phyloP scores from a whole-genome alignment of 306 rosid genomes.

The Vigna nakashimae region DNA sequence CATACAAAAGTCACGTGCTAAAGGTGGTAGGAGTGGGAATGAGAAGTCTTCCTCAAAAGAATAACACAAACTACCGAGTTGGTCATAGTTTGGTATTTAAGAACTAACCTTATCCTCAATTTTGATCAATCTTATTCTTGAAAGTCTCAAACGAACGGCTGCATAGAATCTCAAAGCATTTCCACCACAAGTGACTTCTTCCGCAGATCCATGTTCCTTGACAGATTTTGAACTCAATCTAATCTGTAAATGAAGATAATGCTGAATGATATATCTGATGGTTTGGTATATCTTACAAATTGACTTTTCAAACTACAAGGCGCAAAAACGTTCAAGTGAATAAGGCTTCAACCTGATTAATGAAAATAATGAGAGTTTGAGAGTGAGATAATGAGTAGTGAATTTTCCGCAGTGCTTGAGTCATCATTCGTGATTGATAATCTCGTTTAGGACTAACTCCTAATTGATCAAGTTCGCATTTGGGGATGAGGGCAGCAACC shows the following conservation, averaged over 20 bases:
- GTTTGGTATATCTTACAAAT: constrained; percentile 26
- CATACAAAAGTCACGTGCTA: constrained; percentile 9
- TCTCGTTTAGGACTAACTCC: constrained; percentile 53
- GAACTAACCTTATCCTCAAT: constrained; percentile 62
- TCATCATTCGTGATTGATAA: constrained; percentile 67
- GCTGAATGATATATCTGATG: constrained; percentile 31
- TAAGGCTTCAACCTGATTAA: constrained; percentile 70
- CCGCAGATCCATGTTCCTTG: constrained; percentile 52
- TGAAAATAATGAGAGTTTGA: constrained; percentile 67
- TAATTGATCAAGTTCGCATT: constrained; percentile 69
- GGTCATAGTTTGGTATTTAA: constrained; percentile 22
- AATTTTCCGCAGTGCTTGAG: constrained; percentile 79
- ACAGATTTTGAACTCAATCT: constrained; percentile 61
- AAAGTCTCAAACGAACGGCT: constrained; percentile 76
- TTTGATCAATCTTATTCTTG: constrained; percentile 68
- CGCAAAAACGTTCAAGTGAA: constrained; percentile 15
- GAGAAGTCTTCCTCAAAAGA: constrained; percentile 14
- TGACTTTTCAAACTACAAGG: constrained; percentile 34
- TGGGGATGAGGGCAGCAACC: constrained; percentile 96
- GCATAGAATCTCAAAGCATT: constrained; percentile 88
- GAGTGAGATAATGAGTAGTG: constrained; percentile 69
- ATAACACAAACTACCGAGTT: background rate
- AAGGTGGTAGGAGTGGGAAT: background rate
- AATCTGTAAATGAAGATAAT: constrained; percentile 52
- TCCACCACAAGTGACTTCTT: constrained; percentile 92